Base-by-base conservation (phyloP, 495 filamentous ascomycete species). In the Xeromyces bisporus region DNA sequence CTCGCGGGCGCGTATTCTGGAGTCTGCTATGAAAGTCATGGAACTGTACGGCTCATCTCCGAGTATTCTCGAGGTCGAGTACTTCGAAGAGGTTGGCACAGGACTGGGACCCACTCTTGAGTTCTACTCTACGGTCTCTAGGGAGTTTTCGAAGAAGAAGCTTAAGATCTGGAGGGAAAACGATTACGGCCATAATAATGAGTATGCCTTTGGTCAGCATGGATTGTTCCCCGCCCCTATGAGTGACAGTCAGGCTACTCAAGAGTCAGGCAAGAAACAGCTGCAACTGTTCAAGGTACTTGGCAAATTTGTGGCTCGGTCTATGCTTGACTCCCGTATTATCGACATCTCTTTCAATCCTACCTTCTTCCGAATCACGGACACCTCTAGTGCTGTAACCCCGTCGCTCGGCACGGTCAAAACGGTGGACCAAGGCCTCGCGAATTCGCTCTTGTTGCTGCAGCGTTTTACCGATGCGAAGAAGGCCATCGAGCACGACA, bases 11-110 rank as follows among this genome's bases (percentile, higher is more conserved):
- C 82, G 87, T 34, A 93, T 99, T 30, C 64, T 99, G 2, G 91
- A 99, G 44, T 94, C 91, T 15, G 91, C 91, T 0, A 66, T 93
- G 45, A 99, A 96, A 50, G 91, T 99, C n/a, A 94, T 99, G 91
- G 89, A 99, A 39, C 73, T 96, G 4, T 99, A 99, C 48, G 91
- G 91, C 1, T 80, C 81, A 2, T 94, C 86, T 3, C 78, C 89
- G 21, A 96, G 91, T 50, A 77, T 93, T 28, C 62, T 99, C 2
- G 91, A 99, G 45, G 86, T 99, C 12, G 91, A 99, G 46, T 99
- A 99, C 44, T 99, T 96, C 43, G 89, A 96, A 39, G 91, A 99
- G 56, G 91, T 96, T 25, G 91, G 91, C 29, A 96, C 91, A 25
- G 91, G 91, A 23, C 64, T 99, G 26, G 91, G 91, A 0, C 91